phyloP scores from a whole-genome alignment of 345 rosid species.

The Laguncularia racemosa region DNA sequence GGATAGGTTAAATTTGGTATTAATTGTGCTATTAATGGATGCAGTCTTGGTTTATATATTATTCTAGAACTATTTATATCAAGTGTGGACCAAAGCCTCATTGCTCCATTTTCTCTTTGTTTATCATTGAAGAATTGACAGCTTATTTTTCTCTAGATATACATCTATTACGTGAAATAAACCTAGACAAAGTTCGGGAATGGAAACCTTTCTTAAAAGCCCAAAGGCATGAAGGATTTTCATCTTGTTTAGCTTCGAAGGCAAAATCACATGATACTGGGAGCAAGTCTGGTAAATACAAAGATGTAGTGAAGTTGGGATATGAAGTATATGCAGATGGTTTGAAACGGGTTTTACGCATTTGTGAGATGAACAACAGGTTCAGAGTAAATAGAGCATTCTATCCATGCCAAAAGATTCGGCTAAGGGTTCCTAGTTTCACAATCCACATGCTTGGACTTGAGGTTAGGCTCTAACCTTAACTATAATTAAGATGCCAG shows the following conservation, averaged over 20 bases:
- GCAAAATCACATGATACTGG: slow-evolving; percentile 33
- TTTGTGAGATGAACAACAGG: slow-evolving; percentile 56
- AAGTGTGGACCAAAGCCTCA: not conserved
- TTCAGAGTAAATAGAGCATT: slow-evolving; percentile 30
- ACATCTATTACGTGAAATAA: slow-evolving; percentile 65
- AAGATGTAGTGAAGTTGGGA: slow-evolving; percentile 54
- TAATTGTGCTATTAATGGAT: too few relatives aligned
- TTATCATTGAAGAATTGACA: not conserved
- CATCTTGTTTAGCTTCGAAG: slow-evolving; percentile 40
- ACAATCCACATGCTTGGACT: slow-evolving; percentile 66
- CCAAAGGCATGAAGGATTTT: slow-evolving; percentile 40
- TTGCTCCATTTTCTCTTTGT: too few relatives aligned
- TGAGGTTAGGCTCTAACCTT: slow-evolving; percentile 45
- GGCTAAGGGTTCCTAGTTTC: slow-evolving; percentile 55
- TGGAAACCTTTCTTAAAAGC: slow-evolving; percentile 82
- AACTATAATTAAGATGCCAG: not conserved
- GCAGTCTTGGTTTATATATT: too few relatives aligned
- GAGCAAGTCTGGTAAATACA: slow-evolving; percentile 25
- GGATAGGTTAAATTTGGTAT: too few relatives aligned
- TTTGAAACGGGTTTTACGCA: slow-evolving; percentile 67
- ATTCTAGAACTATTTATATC: not conserved
- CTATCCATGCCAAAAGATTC: slow-evolving; percentile 51
- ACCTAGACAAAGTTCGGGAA: slow-evolving; percentile 83
- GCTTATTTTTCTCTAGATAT: slow-evolving; percentile 39
- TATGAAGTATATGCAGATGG: slow-evolving; percentile 96